phyloP scores from a whole-genome alignment of 208 protist genomes.

The Acanthamoeba sp. region DNA sequence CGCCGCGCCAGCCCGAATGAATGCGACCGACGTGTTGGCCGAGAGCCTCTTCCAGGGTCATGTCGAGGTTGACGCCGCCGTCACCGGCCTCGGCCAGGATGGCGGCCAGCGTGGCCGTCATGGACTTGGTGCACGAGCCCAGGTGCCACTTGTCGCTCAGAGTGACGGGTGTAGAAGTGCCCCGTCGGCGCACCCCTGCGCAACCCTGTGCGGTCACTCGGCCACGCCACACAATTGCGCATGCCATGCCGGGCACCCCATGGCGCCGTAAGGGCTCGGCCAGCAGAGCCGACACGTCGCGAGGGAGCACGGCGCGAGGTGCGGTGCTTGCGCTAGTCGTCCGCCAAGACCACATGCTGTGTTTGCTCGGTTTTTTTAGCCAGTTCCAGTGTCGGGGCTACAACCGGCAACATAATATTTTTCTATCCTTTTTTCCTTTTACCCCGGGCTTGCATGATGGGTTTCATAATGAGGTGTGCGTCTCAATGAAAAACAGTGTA shows the following conservation, averaged over 20 bases:
- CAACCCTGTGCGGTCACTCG: not conserved
- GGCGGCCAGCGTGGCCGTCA: constrained; percentile 7
- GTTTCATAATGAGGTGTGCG: no score
- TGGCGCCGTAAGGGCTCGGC: not conserved
- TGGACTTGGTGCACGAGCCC: constrained; percentile 22
- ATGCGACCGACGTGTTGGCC: not conserved
- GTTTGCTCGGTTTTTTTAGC: no score
- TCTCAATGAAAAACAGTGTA: no score
- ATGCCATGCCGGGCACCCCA: not conserved
- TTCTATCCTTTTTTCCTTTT: no score
- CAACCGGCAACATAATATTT: no score
- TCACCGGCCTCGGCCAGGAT: not conserved
- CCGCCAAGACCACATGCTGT: no score
- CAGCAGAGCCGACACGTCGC: not conserved
- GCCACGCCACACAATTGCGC: not conserved
- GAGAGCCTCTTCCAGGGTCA: not conserved
- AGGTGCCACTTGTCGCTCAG: not conserved
- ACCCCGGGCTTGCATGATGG: no score
- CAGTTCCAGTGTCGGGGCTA: no score
- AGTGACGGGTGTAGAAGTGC: not conserved
- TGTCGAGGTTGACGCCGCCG: not conserved
- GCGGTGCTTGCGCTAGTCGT: no score
- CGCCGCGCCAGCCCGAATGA: not conserved
- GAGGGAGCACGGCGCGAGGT: no score
- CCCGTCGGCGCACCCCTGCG: not conserved